phyloP scores from a whole-genome alignment of 2,329 filamentous ascomycete genomes.

The Elsinoe arachidis region DNA sequence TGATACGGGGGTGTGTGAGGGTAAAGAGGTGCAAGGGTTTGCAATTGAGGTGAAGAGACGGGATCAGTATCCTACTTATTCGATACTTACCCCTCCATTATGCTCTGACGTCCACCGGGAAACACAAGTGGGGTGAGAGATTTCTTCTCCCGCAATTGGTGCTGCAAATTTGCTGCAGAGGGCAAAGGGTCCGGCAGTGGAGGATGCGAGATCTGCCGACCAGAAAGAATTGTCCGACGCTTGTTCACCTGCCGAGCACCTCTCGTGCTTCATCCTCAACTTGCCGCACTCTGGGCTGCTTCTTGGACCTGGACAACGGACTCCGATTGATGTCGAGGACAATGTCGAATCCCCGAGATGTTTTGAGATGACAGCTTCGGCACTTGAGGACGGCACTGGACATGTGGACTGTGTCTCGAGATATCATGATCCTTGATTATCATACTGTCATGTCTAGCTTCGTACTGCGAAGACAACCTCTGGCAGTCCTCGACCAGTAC shows the following conservation, averaged over 20 bases:
- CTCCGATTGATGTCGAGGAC: neutral
- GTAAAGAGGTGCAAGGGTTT: neutral
- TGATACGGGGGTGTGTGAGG: neutral
- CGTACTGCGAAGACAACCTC: too few species aligned
- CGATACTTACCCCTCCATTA: neutral
- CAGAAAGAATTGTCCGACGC: neutral
- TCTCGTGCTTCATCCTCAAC: neutral
- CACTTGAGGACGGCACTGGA: neutral
- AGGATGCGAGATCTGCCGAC: neutral
- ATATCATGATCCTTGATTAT: too few species aligned
- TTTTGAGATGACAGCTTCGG: neutral
- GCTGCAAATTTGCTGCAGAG: neutral
- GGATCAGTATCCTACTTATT: neutral
- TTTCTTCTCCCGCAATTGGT: neutral
- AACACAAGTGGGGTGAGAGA: neutral
- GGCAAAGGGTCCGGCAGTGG: neutral
- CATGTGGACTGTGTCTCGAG: neutral
- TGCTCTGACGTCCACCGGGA: neutral
- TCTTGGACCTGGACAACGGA: neutral
- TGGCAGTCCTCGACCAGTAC: too few species aligned
- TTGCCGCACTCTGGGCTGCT: neutral
- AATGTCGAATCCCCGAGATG: slow-evolving; percentile 2
- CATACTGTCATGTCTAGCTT: too few species aligned
- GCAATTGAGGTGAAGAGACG: neutral
- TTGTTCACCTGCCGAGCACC: neutral